Base-by-base conservation (phyloP, 208 protist genomes). In the Blastocrithidia nonstop region DNA sequence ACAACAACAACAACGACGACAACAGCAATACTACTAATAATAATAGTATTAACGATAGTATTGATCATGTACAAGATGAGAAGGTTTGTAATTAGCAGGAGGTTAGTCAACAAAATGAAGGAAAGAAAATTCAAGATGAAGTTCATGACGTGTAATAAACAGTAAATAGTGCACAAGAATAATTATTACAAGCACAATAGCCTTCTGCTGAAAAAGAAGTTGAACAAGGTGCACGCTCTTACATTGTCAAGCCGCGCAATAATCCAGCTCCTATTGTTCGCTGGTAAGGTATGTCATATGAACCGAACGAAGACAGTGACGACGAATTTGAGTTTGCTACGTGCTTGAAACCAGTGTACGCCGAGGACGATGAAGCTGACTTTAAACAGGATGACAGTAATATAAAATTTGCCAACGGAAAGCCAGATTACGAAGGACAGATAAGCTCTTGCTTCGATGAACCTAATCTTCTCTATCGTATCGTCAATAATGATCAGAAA, bases 391-490 rank as follows among this genome's bases (percentile, higher is more conserved):
- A n/a, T 35, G 29, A n/a, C 29, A 11, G 29, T n/a, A 35, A 35
- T 11, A 32, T 31, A 26, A 40, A 28, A 21, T 82, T 81, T 51
- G 73, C 76, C 56, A 71, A 86, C 53, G 76, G 71, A 21, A 57
- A 65, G 42, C 75, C 75, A 15, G 66, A 75, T 22, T 67, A 45
- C 47, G 19, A 66, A 21, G 70, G 71, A 31, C 70, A 79, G 40
- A 54, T 69, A 33, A 58, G 72, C 46, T 77, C 68, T 20, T 87
- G 77, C 57, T 87, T 87, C 55, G 63, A 83, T 29, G 77, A 83
- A 44, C 54, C 66, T n/a, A 77, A 81, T 52, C 39, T 87, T 29
- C 55, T 87, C 35, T 87, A 80, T 56, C 77, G 71, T 21, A 77
- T 87, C 54, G 56, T 68, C 17, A 65, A 83, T 50, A 51, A 40